Conservation (phyloP, 2,329 filamentous ascomycete genomes). For the Ceratocystiopsis minuta region DNA sequence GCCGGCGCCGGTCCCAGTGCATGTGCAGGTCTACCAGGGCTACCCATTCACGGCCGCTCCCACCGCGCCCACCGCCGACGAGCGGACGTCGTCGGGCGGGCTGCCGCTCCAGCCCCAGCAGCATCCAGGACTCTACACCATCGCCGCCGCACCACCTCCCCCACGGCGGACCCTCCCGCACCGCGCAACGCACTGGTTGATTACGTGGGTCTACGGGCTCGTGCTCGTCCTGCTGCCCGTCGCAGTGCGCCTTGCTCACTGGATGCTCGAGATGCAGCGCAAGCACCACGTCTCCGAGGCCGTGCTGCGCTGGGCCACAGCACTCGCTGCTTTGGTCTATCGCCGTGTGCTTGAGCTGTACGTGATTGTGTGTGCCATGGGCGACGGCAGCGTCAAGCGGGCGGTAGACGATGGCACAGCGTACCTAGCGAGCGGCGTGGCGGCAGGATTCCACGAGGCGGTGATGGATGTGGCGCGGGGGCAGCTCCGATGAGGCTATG, state of each 20-base stretch:
- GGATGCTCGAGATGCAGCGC: slow-evolving; percentile 8
- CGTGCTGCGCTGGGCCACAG: slow-evolving; percentile 4
- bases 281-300: slow-evolving; percentile 9
- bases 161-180: slow-evolving; percentile 6
- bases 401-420: slow-evolving; percentile 10
- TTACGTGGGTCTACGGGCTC: slow-evolving; percentile 7
- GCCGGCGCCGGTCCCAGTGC: no score
- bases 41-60: no score
- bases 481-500: slow-evolving; percentile 5
- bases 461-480: slow-evolving; percentile 8
- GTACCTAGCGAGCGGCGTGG: slow-evolving; percentile 9
- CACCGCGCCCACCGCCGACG: no score
- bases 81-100: not conserved
- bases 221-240: slow-evolving; percentile 6
- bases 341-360: slow-evolving; percentile 5
- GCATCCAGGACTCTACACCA: no score
- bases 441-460: slow-evolving; percentile 12
- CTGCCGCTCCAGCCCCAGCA: no score
- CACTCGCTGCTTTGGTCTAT: slow-evolving; percentile 2
- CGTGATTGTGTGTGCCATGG: slow-evolving; percentile 6
- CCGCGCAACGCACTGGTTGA: slow-evolving; percentile 7
- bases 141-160: no score
- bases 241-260: not conserved
- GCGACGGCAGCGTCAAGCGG: slow-evolving; percentile 9
- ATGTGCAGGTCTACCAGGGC: no score